Base-by-base conservation (phyloP, 2,329 filamentous ascomycete species). In the Fusarium sp. region DNA sequence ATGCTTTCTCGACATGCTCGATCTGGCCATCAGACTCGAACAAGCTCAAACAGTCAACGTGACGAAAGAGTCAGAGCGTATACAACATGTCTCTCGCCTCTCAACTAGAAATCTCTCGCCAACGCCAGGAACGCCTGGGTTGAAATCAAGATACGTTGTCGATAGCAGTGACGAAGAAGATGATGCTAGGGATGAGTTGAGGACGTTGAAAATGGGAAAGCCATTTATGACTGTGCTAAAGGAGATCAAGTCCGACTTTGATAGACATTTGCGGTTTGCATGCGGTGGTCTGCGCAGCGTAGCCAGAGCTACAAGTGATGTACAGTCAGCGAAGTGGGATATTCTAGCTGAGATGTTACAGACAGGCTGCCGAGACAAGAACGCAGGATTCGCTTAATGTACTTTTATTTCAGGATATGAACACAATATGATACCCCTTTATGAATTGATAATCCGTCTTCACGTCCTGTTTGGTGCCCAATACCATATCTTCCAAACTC, bases 301-400 rank as follows among this genome's bases (percentile, higher is more conserved):
- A 12, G 90, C 93, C 52, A 87, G 94, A 72, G 92, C 91, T 34
- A 91, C 92, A 49, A 89, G 89, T 29, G 89, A 93, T 58, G 76
- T 79, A 16, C 82, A 83, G 43, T 80, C 85, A 75, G 76, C 87
- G 32, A 88, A 90, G 77, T 95, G 94, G 92, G 93, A 96, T 79
- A 88, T 92, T 64, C 78, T 97, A 65, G 93, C 92, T 1, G 93
- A 97, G 78, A 92, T 91, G 83, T 79, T 97, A 46, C 91, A 94
- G 73, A 84, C 84, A 75, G 80, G 79, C 6, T 74, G 71, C 12
- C 69, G 67, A 34, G 72, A 75, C 51, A 72, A 69, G 56, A 69
- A 52, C 48, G 65, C 60, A 58, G 65, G 40, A n/a, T 67, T 56
- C 58, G 40, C 67, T 56, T 69, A 22, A 46, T 30, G n/a, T 16